These are phyloP conservation scores for Fusarium liriodendri DNA, from an alignment of 2,329 filamentous ascomycete genomes.

Conservation along the genomic window DNA sequence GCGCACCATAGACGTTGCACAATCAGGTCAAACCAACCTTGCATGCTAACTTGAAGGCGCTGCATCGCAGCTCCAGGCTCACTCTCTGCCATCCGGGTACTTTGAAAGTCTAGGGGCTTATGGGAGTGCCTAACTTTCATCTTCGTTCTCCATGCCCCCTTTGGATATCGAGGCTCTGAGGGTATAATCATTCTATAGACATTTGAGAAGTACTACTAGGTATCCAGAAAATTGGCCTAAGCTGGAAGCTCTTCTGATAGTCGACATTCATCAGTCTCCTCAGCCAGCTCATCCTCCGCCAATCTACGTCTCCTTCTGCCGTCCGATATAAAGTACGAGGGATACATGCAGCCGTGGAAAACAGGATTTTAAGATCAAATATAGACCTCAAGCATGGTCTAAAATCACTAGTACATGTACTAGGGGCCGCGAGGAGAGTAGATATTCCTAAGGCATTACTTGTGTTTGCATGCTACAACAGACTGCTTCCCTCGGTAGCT, in stretches of 20 bases:
- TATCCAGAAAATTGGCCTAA: neutral
- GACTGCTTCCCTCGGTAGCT: neutral
- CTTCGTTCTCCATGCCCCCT: neutral
- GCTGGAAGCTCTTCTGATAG: neutral
- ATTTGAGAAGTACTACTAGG: neutral
- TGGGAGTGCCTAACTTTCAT: neutral
- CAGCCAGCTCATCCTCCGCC: neutral
- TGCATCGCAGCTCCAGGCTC: rapidly evolving
- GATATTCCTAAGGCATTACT: neutral
- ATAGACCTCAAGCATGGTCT: neutral
- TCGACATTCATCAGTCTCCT: neutral
- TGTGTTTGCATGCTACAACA: no score
- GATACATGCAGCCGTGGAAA: no score
- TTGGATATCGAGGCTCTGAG: neutral
- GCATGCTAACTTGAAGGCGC: neutral
- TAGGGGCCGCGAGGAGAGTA: neutral
- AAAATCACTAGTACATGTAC: neutral
- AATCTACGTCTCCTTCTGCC: neutral
- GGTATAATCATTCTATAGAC: no score
- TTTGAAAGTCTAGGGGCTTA: neutral
- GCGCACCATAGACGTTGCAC: neutral
- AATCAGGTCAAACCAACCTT: neutral
- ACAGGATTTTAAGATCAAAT: no score
- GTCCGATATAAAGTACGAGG: neutral
- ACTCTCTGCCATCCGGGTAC: neutral